These are phyloP conservation scores for Colletotrichum phormii DNA, from an alignment of 2,329 filamentous ascomycete genomes.

Conservation along the genomic window DNA sequence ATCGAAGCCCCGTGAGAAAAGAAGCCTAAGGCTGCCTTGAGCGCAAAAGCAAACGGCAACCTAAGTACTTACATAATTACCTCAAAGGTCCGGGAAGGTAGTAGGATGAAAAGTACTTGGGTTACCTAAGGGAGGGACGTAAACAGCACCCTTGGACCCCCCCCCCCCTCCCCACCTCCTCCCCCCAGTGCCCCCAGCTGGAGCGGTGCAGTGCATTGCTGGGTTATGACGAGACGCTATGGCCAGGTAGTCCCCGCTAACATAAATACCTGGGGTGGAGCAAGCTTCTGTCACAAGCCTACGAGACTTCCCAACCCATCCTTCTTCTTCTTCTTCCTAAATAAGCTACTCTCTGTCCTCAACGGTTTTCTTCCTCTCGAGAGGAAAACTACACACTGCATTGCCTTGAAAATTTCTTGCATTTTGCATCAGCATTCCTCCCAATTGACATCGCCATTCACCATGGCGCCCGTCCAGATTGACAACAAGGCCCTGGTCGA, in stretches of 20 bases:
- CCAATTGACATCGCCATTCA: slow-evolving; percentile 11
- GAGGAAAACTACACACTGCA: not conserved
- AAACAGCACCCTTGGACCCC: not conserved
- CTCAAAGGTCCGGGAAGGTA: not conserved
- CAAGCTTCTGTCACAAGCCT: slow-evolving; percentile 35
- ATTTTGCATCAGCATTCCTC: not conserved
- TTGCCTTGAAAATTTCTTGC: slow-evolving; percentile 2
- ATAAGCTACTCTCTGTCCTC: slow-evolving; percentile 23
- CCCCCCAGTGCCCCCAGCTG: too few species aligned
- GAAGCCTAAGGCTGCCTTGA: not conserved
- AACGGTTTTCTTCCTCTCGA: slow-evolving; percentile 16
- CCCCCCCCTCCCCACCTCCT: too few species aligned
- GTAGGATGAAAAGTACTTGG: not conserved
- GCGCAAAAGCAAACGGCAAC: not conserved
- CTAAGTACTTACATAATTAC: not conserved
- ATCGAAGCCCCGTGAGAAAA: slow-evolving; percentile 16
- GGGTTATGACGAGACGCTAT: slow-evolving; percentile 35
- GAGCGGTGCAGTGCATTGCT: not conserved
- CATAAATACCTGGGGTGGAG: slow-evolving; percentile 33
- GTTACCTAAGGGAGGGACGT: not conserved
- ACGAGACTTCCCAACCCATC: not conserved
- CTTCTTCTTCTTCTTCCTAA: slow-evolving; percentile 2
- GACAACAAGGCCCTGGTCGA: slow-evolving; percentile 65
- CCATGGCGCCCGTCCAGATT: slow-evolving; percentile 53
- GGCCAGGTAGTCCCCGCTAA: slow-evolving; percentile 32